Percentiles rank a stretch among this genome's conserved stretches.
These are phyloP conservation scores for Caryocar brasiliense DNA, from an alignment of 441 rosid species.

Conservation along the genomic window DNA sequence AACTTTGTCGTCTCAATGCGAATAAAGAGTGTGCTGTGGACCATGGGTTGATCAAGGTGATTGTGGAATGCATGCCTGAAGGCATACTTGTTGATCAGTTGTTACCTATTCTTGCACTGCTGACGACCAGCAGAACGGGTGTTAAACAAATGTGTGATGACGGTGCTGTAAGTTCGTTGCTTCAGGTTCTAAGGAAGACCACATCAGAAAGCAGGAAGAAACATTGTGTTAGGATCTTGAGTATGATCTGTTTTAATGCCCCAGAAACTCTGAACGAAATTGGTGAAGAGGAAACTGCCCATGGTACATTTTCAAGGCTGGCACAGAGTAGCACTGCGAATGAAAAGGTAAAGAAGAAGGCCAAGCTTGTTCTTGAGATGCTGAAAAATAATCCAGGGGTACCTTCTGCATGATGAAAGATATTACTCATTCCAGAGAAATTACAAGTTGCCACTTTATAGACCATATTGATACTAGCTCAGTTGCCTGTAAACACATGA, in stretches of 20 bases:
- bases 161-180: conserved; percentile 67
- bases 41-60: conserved; percentile 68
- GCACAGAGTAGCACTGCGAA: conserved; percentile 70
- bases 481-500: too few species aligned
- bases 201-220: conserved; percentile 72
- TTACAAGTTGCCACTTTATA: too few species aligned
- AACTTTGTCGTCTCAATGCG: conserved; percentile 57
- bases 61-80: conserved; percentile 49
- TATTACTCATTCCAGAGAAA: too few species aligned
- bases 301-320: conserved; percentile 66
- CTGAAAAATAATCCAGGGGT: too few species aligned
- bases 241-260: conserved; percentile 55
- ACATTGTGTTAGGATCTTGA: conserved; percentile 65
- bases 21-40: conserved; percentile 75
- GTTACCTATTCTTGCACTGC: conserved; percentile 74
- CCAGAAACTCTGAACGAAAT: conserved; percentile 65
- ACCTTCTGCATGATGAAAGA: too few species aligned
- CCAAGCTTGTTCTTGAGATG: conserved; percentile 65
- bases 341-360: conserved; percentile 86
- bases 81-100: conserved; percentile 69
- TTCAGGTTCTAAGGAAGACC: conserved; percentile 54
- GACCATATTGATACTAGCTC: too few species aligned
- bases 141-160: conserved; percentile 71
- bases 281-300: conserved; percentile 56
- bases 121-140: conserved; percentile 61